phyloP scores from a whole-genome alignment of 129 eudicot species.

The Kitagawia praeruptora region DNA sequence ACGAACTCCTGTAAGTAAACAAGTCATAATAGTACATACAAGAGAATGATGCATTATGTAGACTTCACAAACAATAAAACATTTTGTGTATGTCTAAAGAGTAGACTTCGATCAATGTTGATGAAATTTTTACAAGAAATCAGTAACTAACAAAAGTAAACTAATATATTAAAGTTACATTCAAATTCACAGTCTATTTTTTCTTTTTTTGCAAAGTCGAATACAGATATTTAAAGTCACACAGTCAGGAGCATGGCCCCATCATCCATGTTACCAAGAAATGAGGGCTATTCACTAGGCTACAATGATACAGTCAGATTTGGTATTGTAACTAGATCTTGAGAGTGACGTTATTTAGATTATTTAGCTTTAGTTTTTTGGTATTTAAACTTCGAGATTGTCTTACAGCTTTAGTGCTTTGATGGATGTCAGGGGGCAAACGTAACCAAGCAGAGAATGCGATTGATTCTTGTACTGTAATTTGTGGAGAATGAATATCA shows the following conservation, averaged over 20 bases:
- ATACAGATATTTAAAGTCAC: neutral
- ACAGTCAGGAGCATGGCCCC: neutral
- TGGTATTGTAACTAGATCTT: neutral
- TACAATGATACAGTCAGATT: no score
- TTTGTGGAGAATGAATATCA: slow-evolving; percentile 45
- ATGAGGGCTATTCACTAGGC: no score
- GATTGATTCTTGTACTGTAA: slow-evolving; percentile 44
- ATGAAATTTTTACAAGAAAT: neutral
- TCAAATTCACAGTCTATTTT: no score
- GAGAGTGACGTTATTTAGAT: no score
- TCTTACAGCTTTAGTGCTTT: slow-evolving; percentile 30
- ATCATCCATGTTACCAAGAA: no score
- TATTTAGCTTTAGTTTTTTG: neutral
- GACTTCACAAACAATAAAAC: neutral
- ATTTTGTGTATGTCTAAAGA: neutral
- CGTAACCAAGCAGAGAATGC: slow-evolving; percentile 47
- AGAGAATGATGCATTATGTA: neutral
- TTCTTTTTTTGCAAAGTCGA: no score
- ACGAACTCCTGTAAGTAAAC: slow-evolving; percentile 27
- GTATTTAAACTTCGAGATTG: neutral
- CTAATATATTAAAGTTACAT: neutral
- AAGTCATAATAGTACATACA: neutral
- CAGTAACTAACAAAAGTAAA: no score
- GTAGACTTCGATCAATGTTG: neutral
- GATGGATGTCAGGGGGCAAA: slow-evolving; percentile 29